Base-by-base conservation (phyloP, 495 filamentous ascomycete genomes). In the Hypoxylon rickii region DNA sequence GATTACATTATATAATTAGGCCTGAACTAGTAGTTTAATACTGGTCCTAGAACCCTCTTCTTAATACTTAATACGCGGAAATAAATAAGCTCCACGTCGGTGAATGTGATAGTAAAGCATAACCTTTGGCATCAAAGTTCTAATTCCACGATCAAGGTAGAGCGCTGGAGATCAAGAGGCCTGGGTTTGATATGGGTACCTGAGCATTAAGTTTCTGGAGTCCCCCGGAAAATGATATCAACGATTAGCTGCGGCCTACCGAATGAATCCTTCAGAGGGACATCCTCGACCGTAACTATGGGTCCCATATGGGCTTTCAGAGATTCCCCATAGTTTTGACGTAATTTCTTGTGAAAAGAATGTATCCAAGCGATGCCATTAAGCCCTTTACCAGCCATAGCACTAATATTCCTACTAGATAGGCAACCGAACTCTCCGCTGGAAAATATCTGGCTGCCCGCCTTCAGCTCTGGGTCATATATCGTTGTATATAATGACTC, bases 401-500 rank as follows among this genome's bases (percentile, higher is more conserved):
- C 7, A 7, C 42, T 33, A 5, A 22, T 16, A 11, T 19, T 1
- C 7, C 2, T 4, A 5, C 26, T 37, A n/a, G 54, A 60, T 0
- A 54, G 13, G 12, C 50, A 60, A 26, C 13, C 12, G 49, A 49
- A 60, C 3, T 39, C 44, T 3, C 1, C 3, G 8, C 50, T 1
- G 10, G 24, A 34, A 7, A 39, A 11, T 50, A 60, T 60, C 2
- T 40, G 12, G 8, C 20, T 22, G 10, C 20, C 44, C 2, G 24
- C 12, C 8, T 54, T 15, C 6, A 52, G 20, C 1, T 26, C 29
- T 29, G 49, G 38, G 15, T 61, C 44, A 2, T 15, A 11, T 0
- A 61, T 40, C 4, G 16, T 37, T 13, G 57, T 61, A 11, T 54
- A 33, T 3, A 33, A 4, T 50, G 50, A 61, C 4, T 44, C 18